phyloP scores from a whole-genome alignment of 2,329 filamentous ascomycete species.

The Kalaharituber pfeilii region DNA sequence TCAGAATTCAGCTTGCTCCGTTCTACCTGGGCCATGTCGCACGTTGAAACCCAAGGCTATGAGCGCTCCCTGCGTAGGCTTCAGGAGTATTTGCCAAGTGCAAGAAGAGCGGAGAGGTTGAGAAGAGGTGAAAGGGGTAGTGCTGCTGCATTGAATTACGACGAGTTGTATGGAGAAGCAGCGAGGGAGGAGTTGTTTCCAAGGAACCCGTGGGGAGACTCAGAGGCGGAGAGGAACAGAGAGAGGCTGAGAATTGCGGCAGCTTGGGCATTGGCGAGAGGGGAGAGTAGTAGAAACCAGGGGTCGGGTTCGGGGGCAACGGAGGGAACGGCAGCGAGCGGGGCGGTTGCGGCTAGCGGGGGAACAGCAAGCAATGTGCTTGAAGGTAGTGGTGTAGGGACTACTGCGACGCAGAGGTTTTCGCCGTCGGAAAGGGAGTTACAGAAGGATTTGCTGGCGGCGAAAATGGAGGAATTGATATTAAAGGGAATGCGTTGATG shows the following conservation, averaged over 20 bases:
- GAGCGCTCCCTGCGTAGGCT: neutral
- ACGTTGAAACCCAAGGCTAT: neutral
- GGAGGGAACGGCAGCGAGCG: slow-evolving; percentile 2
- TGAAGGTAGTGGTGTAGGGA: neutral
- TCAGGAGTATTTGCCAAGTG: neutral
- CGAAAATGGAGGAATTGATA: slow-evolving; percentile 15
- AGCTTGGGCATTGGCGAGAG: neutral
- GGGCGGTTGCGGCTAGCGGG: slow-evolving; percentile 5
- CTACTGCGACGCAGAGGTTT: neutral
- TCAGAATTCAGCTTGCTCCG: slow-evolving; percentile 21
- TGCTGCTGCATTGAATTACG: neutral
- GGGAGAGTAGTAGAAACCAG: neutral
- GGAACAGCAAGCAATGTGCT: neutral
- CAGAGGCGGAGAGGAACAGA: neutral
- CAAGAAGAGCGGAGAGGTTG: neutral
- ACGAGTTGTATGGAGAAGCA: neutral
- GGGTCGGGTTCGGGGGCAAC: neutral
- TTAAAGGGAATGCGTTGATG: slow-evolving; percentile 1
- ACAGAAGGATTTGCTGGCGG: slow-evolving; percentile 12
- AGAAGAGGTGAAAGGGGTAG: neutral
- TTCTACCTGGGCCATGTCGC: slow-evolving; percentile 7
- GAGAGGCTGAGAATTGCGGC: neutral
- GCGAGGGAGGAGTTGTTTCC: neutral
- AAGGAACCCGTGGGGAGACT: neutral
- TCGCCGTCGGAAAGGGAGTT: slow-evolving; percentile 3